phyloP scores from a whole-genome alignment of 2,329 filamentous ascomycete species.

The Sclerotinia minor region DNA sequence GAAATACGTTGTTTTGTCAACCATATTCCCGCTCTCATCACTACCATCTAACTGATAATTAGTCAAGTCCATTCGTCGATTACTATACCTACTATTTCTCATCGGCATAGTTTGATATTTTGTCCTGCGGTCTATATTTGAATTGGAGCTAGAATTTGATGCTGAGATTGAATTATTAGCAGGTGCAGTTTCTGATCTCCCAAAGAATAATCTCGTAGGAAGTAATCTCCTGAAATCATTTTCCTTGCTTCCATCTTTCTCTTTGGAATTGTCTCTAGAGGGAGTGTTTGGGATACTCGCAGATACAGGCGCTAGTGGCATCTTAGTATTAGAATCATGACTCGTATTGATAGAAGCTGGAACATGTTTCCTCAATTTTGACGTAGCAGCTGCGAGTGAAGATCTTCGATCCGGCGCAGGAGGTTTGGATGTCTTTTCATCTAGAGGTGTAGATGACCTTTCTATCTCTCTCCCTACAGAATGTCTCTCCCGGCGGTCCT shows the following conservation, averaged over 20 bases:
- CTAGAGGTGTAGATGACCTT: conserved; percentile 26
- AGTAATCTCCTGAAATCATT: conserved; percentile 17
- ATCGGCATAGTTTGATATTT: conserved; percentile 11
- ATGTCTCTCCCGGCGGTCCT: conserved; percentile 16
- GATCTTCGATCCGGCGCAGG: conserved; percentile 38
- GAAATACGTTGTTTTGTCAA: conserved; percentile 20
- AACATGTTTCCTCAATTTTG: conserved; percentile 30
- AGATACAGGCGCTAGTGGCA: background rate
- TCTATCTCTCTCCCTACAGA: background rate
- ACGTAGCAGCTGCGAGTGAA: conserved; percentile 33
- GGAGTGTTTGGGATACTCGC: background rate
- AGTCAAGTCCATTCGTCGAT: background rate
- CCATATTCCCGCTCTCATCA: conserved; percentile 8
- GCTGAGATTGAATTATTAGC: background rate
- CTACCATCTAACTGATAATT: conserved; percentile 13
- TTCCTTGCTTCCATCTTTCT: conserved; percentile 18
- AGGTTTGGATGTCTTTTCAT: conserved; percentile 24
- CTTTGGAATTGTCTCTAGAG: background rate
- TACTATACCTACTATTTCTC: conserved; percentile 12
- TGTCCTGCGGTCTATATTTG: background rate
- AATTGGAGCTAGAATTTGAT: background rate
- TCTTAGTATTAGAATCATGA: conserved; percentile 2
- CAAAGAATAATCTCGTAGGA: conserved; percentile 10
- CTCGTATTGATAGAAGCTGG: background rate
- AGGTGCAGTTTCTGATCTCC: conserved; percentile 14